Evolutionary conservation across 768 basidiomycete genomes (phyloP).

Genomic region (Psilocybe azurescens): DNA sequence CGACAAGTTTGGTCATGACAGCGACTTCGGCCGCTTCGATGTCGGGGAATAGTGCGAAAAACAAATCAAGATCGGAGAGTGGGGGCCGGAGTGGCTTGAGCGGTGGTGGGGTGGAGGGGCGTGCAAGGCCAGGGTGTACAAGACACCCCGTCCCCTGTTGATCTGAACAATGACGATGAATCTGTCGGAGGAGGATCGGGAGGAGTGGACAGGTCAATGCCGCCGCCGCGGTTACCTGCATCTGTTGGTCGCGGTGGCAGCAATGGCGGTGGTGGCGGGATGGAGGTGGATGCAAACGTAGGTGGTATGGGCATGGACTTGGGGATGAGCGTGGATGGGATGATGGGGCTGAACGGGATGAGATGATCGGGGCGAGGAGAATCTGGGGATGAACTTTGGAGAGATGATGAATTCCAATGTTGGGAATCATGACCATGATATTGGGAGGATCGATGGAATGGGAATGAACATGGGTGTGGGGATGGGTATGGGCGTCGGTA

Average conservation of each 20-base stretch:
- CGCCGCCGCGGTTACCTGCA: conserved; percentile 70
- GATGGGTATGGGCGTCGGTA: neutral
- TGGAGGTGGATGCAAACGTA: neutral
- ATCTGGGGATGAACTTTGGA: conserved; percentile 11
- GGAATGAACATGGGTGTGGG: conserved; percentile 12
- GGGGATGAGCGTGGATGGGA: conserved; percentile 16
- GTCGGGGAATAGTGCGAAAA: neutral
- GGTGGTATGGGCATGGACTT: conserved; percentile 17
- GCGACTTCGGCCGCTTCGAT: neutral
- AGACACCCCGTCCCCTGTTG: conserved; percentile 87
- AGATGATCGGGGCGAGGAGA: conserved; percentile 4
- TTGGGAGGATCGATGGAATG: conserved; percentile 9
- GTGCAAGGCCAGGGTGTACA: conserved; percentile 38
- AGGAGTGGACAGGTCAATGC: conserved; percentile 58
- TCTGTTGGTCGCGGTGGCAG: neutral
- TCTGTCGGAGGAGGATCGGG: neutral
- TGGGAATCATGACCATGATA: conserved; percentile 10
- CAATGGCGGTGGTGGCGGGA: neutral
- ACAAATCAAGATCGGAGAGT: conserved; percentile 9
- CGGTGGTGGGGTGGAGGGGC: conserved; percentile 6
- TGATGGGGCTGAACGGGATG: conserved; percentile 20
- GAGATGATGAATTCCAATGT: conserved; percentile 2
- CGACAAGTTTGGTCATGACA: conserved; percentile 8
- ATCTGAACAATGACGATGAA: conserved; percentile 44
- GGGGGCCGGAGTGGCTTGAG: neutral